Evolutionary conservation across 805 yeast genomes (phyloP).

Genomic region (Alloascoidea hylecoeti): DNA sequence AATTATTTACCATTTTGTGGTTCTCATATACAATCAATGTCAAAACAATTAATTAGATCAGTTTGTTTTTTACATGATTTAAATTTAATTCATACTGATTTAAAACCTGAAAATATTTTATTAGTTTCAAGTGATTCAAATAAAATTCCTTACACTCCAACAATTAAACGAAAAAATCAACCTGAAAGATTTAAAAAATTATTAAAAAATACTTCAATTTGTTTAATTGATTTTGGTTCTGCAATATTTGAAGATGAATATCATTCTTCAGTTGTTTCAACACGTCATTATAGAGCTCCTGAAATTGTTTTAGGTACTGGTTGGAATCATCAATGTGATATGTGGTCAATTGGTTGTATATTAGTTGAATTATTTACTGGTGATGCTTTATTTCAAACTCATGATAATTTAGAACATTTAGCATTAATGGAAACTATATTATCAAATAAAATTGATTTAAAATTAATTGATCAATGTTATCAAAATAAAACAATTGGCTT

Average conservation of each 20-base stretch:
- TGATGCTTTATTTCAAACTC: slow-evolving; percentile 88
- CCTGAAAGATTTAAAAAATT: slow-evolving; percentile 12
- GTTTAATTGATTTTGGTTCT: slow-evolving; percentile 93
- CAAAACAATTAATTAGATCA: slow-evolving; percentile 71
- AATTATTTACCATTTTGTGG: slow-evolving; percentile 88
- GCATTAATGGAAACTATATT: slow-evolving; percentile 86
- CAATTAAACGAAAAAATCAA: slow-evolving; percentile 19
- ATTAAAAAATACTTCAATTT: slow-evolving; percentile 66
- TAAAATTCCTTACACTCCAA: slow-evolving; percentile 20
- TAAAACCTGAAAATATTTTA: slow-evolving; percentile 90
- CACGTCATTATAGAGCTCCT: slow-evolving; percentile 95
- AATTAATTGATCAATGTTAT: slow-evolving; percentile 12
- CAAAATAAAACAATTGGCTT: slow-evolving; percentile 9
- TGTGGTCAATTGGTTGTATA: slow-evolving; percentile 95
- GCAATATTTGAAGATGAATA: slow-evolving; percentile 91
- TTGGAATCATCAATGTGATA: slow-evolving; percentile 94
- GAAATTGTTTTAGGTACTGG: slow-evolving; percentile 91
- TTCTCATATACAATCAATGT: slow-evolving; percentile 77
- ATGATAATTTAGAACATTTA: slow-evolving; percentile 86
- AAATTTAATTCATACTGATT: slow-evolving; percentile 85
- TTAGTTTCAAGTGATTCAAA: slow-evolving; percentile 37
- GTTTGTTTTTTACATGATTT: slow-evolving; percentile 85
- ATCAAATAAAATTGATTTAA: slow-evolving; percentile 26
- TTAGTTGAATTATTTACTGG: slow-evolving; percentile 87
- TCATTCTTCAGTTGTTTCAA: slow-evolving; percentile 84